A percentile compares a stretch with the other conserved stretches of the same genome.
These are phyloP conservation scores for Cyamopsis tetragonoloba DNA, from an alignment of 306 rosid genomes.

Conservation along the genomic window DNA sequence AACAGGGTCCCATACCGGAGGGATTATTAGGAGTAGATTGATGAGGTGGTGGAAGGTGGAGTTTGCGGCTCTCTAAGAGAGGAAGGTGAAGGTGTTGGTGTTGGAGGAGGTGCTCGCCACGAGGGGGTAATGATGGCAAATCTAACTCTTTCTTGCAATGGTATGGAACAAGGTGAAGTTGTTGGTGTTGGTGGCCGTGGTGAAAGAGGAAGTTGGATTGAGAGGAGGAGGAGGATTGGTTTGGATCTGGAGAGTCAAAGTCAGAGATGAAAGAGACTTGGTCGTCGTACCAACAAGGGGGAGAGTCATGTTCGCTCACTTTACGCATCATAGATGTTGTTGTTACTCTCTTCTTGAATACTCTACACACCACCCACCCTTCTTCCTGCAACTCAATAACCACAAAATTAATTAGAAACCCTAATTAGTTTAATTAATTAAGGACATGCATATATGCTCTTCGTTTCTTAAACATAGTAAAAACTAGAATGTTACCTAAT, in stretches of 20 bases:
- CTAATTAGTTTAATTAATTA: not conserved
- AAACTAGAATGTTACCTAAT: no score
- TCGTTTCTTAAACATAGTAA: no score
- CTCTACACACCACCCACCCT: slow-evolving; percentile 97
- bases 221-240: no score
- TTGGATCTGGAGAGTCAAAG: slow-evolving; percentile 66
- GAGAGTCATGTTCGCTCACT: slow-evolving; percentile 69
- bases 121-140: slow-evolving; percentile 39
- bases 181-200: no score
- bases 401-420: not conserved
- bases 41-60: no score
- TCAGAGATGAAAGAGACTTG: slow-evolving; percentile 71
- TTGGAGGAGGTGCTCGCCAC: slow-evolving; percentile 51
- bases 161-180: no score
- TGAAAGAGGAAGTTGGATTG: slow-evolving; percentile 42
- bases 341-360: slow-evolving; percentile 88
- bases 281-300: slow-evolving; percentile 87
- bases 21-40: slow-evolving; percentile 30
- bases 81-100: slow-evolving; percentile 68
- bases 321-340: slow-evolving; percentile 55
- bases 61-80: slow-evolving; percentile 49
- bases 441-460: no score
- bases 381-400: slow-evolving; percentile 63
- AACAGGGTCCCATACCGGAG: no score
- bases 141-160: slow-evolving; percentile 72